Percentiles rank a stretch among this genome's conserved stretches.
Evolutionary conservation across 192 early-diverging fungal species (phyloP).

Genomic region (Funneliformis geosporum): DNA sequence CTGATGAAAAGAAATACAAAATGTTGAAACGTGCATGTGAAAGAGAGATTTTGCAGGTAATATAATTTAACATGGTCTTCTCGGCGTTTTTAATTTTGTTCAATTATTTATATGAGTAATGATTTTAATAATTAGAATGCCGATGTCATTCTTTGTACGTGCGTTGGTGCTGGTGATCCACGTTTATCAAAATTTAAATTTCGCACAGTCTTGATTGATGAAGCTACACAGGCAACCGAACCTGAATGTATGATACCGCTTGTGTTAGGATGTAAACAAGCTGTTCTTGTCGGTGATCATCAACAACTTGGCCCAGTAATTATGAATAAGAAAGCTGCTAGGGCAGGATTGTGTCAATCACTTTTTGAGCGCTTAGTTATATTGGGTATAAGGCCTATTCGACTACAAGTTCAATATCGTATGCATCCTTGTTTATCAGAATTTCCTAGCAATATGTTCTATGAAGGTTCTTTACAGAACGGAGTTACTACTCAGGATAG

Average conservation of each 20-base stretch:
- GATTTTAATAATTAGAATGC: constrained; percentile 58
- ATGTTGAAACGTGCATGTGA: constrained; percentile 84
- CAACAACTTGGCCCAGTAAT: constrained; percentile 99
- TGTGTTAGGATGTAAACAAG: constrained; percentile 93
- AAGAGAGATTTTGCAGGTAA: constrained; percentile 81
- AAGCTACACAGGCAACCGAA: constrained; percentile 95
- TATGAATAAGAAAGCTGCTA: constrained; percentile 94
- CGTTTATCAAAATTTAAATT: constrained; percentile 87
- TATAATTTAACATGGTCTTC: too few relatives aligned
- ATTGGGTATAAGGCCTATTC: constrained; percentile 88
- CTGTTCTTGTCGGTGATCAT: constrained; percentile 97
- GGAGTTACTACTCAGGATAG: constrained; percentile 94
- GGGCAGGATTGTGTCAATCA: constrained; percentile 92
- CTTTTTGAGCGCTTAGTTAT: constrained; percentile 96
- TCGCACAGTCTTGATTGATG: constrained; percentile 94
- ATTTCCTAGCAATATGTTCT: constrained; percentile 99
- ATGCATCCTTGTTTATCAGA: constrained; percentile 99
- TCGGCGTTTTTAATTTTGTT: not conserved
- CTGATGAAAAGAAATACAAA: constrained; percentile 87
- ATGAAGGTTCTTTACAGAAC: constrained; percentile 97
- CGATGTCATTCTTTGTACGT: constrained; percentile 97
- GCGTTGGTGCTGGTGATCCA: constrained; percentile 95
- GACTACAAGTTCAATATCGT: constrained; percentile 97
- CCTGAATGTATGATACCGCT: constrained; percentile 98
- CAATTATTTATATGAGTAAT: not conserved